These are phyloP conservation scores for Gastrodia elata DNA, from an alignment of 106 monocot genomes.

Conservation along the genomic window DNA sequence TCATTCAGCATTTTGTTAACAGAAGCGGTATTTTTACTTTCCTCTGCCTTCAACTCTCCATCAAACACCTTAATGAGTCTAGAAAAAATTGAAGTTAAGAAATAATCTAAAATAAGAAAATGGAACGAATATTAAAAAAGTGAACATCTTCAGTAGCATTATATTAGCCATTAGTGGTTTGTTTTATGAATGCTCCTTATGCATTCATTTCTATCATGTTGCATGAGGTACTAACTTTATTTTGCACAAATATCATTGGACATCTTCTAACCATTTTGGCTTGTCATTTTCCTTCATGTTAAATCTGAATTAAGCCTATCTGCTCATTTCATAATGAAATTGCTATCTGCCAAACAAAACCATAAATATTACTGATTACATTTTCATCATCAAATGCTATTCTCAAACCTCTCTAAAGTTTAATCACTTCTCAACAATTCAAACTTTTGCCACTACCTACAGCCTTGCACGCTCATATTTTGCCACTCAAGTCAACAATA, in stretches of 20 bases:
- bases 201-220: background rate
- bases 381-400: background rate
- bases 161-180: background rate
- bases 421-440: background rate
- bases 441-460: background rate
- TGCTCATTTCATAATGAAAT: background rate
- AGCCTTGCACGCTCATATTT: background rate
- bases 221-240: background rate
- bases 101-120: background rate
- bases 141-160: background rate
- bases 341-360: background rate
- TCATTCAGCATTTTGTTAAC: slow-evolving; percentile 38
- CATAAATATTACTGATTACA: background rate
- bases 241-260: background rate
- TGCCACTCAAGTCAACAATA: background rate
- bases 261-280: background rate
- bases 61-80: slow-evolving; percentile 64
- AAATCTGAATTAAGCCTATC: background rate
- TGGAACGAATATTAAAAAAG: background rate
- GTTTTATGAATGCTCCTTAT: background rate
- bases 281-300: background rate
- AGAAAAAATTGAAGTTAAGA: background rate
- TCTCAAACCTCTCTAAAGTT: background rate
- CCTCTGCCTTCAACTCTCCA: slow-evolving; percentile 34
- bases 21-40: slow-evolving; percentile 28